These are phyloP conservation scores for Aspergillus eucalypticola DNA, from an alignment of 2,329 filamentous ascomycete genomes.

Conservation along the genomic window DNA sequence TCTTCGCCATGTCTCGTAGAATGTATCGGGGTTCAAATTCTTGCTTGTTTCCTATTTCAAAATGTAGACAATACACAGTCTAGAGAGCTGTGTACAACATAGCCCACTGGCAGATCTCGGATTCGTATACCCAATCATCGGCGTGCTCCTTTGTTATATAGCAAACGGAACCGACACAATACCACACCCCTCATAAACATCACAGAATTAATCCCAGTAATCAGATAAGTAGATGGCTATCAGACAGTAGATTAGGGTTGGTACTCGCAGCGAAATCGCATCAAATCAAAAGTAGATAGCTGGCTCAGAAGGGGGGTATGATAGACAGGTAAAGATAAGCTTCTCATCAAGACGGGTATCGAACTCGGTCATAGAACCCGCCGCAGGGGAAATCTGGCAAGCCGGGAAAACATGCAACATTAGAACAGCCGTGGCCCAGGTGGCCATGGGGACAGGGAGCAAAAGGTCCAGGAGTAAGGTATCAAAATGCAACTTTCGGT, in stretches of 20 bases:
- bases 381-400: conserved; percentile 12
- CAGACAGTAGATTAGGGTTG: not conserved
- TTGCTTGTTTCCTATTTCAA: not conserved
- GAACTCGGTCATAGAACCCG: conserved; percentile 20
- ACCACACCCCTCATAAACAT: not conserved
- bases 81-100: not conserved
- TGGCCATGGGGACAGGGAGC: conserved; percentile 7
- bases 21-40: not conserved
- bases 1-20: too few species aligned
- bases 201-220: not conserved
- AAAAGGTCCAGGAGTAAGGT: conserved; percentile 9
- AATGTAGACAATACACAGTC: not conserved
- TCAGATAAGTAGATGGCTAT: not conserved
- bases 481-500: conserved; percentile 5
- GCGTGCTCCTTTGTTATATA: not conserved
- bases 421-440: conserved; percentile 1
- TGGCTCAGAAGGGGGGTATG: conserved; percentile 21
- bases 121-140: not conserved
- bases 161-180: not conserved
- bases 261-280: conserved; percentile 6
- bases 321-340: conserved; percentile 18
- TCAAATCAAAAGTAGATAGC: conserved; percentile 11
- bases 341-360: conserved; percentile 20
- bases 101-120: not conserved
- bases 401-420: conserved; percentile 3